Conservation (phyloP, 108 stramenopile genomes). For the Aurantiochytrium sp. region DNA sequence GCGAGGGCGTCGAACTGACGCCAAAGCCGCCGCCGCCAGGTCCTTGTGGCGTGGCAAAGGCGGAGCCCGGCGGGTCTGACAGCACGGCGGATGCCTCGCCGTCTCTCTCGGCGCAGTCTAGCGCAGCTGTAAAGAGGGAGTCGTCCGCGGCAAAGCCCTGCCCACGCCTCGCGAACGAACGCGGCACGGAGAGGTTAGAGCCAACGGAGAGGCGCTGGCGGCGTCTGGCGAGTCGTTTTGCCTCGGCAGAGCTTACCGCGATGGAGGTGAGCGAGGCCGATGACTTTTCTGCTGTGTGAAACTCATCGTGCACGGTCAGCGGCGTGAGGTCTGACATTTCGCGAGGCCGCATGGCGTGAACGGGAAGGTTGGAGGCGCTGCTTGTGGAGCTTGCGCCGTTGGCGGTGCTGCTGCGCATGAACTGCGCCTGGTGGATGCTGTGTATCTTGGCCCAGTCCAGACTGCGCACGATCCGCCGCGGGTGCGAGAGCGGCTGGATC, state of each 20-base stretch:
- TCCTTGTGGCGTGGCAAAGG: background rate
- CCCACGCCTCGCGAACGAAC: no score
- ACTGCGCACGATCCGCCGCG: conserved; percentile 22
- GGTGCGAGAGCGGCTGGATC: background rate
- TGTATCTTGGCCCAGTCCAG: conserved; percentile 27
- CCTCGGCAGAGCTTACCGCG: background rate
- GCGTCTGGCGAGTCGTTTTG: background rate
- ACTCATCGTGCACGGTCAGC: background rate
- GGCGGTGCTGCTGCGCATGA: background rate
- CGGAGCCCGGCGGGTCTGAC: background rate
- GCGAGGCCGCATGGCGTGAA: background rate
- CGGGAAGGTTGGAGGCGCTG: background rate
- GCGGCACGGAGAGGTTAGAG: background rate
- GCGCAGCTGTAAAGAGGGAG: no score
- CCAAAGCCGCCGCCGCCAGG: background rate
- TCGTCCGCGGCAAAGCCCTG: no score
- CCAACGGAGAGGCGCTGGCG: background rate
- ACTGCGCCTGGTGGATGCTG: background rate
- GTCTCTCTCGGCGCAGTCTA: background rate
- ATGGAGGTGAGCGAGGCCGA: background rate
- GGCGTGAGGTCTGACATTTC: background rate
- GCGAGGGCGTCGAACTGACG: background rate
- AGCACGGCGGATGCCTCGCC: background rate
- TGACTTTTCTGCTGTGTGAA: background rate
- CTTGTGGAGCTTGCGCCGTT: no score